Conservation (phyloP, 352 stramenopile species). For the Phytopythium delawarense region DNA sequence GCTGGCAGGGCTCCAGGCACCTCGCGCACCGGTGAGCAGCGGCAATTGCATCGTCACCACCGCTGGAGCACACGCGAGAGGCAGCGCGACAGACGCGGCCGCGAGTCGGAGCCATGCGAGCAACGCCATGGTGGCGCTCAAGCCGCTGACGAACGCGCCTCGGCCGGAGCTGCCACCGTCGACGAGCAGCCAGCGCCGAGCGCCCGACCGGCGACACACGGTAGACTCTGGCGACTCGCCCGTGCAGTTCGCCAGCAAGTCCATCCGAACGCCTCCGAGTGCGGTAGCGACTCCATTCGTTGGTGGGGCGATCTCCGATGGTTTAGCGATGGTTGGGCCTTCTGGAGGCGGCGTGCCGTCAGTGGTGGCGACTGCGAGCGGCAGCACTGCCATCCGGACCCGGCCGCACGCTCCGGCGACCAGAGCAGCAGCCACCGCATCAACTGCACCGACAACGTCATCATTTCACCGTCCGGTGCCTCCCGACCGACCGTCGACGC, state of each 20-base stretch:
- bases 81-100: background rate
- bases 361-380: constrained; percentile 16
- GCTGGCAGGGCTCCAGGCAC: background rate
- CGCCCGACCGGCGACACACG: background rate
- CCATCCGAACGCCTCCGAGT: constrained; percentile 4
- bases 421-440: background rate
- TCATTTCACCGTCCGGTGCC: constrained; percentile 7
- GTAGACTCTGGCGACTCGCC: constrained; percentile 6
- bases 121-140: constrained; percentile 7
- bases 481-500: constrained; percentile 11
- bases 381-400: constrained; percentile 16
- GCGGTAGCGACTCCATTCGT: constrained; percentile 4
- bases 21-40: constrained; percentile 20
- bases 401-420: constrained; percentile 10
- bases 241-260: constrained; percentile 10
- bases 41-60: constrained; percentile 12
- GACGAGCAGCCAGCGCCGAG: constrained; percentile 8
- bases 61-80: background rate
- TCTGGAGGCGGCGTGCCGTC: background rate
- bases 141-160: constrained; percentile 12
- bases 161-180: constrained; percentile 16
- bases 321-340: background rate
- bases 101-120: background rate
- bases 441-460: background rate
- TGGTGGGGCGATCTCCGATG: constrained; percentile 4